Base-by-base conservation (phyloP, 2,329 filamentous ascomycete genomes). In the Pezicula neosporulosa region DNA sequence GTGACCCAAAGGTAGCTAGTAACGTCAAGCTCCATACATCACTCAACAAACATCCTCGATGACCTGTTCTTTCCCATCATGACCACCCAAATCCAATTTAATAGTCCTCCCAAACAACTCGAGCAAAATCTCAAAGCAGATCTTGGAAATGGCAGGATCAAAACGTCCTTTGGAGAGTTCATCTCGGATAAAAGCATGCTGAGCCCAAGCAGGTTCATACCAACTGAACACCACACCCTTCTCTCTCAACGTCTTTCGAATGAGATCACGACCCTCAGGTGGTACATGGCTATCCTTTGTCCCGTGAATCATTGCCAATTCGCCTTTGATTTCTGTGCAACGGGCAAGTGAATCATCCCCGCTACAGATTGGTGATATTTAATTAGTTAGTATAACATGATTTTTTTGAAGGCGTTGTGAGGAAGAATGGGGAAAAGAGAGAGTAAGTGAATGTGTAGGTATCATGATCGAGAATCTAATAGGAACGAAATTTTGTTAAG, bases 111-210 rank as follows among this genome's bases (percentile, higher is more conserved):
- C 85, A 70, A 97, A 97, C 53, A 96, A 65, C 73, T 97, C 92
- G 15, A 94, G 76, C 62, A 97, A 71, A 69, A 97, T 87, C 76
- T 96, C 89, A 66, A 96, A 96, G 73, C 92, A 96, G 35, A 93
- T 81, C 66, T 91, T 93, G 4, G 85, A 84, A 51, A 97, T 78
- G 18, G 89, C 90, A 1, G 92, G 89, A 67, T 97, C 92, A 65
- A 96, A 97, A 24, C 92, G 80, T n/a, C 91, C 92, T 72, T 96
- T 96, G 69, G 87, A 91, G 53, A 94, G 75, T 74, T 97, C 92
- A 64, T 97, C 92, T 16, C 92, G 80, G 67, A 97, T 95, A 66
- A 97, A 97, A 5, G 92, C 92, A 73, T 96, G 92, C 70, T 96
- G 92, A 3, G 92, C 91, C 83, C 90, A 93, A n/a, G 90, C 89